Conservation (phyloP, 2,329 filamentous ascomycete genomes). For the Calonectria pauciramosa region DNA sequence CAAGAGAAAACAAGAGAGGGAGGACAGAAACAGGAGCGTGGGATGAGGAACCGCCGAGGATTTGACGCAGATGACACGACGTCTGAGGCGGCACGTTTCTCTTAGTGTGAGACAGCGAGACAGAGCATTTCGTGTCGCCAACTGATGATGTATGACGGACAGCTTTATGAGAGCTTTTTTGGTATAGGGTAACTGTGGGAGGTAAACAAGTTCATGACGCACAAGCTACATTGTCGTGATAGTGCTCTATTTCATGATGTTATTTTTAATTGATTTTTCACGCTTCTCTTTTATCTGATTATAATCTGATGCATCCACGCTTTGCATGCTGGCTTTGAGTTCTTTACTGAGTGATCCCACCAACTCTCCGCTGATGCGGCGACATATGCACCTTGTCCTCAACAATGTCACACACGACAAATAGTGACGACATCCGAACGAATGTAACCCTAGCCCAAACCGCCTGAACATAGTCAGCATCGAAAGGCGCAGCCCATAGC, state of each 20-base stretch:
- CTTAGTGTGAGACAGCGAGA: conserved; percentile 15
- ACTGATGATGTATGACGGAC: not conserved
- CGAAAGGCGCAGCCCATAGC: not conserved
- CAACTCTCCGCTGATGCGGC: not conserved
- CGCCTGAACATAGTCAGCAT: not conserved
- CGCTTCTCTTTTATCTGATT: too few relatives aligned
- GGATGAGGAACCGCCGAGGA: conserved; percentile 13
- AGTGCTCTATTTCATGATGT: not conserved
- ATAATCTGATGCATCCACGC: not conserved
- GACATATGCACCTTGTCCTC: not conserved
- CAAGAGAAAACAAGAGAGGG: conserved; percentile 14
- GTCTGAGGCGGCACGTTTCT: conserved; percentile 18
- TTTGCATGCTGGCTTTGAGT: not conserved
- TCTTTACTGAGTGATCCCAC: not conserved
- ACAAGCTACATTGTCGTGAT: not conserved
- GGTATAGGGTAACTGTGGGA: conserved; percentile 12
- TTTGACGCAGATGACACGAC: conserved; percentile 34
- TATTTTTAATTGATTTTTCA: not conserved
- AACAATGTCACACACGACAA: not conserved
- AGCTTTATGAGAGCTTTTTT: not conserved
- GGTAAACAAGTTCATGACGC: not conserved
- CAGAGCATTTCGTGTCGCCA: not conserved
- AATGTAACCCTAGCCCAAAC: not conserved
- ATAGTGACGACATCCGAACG: not conserved
- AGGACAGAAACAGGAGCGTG: conserved; percentile 11